Evolutionary conservation across 805 yeast species (phyloP), one percentile per base, ranked within the genome.

Genomic region (Starmerella tilneyi): DNA sequence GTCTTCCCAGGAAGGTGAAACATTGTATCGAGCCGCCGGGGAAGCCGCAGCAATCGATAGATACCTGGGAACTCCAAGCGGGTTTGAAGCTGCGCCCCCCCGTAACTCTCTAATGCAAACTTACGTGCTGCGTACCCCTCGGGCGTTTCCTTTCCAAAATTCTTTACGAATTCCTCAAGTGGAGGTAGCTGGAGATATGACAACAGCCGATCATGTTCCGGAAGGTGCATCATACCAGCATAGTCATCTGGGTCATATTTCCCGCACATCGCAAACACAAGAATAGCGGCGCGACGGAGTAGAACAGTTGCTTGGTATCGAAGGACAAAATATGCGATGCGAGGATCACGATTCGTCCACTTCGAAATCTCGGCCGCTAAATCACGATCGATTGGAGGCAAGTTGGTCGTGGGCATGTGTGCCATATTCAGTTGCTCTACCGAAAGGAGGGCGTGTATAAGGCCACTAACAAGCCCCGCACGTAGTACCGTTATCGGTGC

Each of bases 11-110:
- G 37, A 15, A 44, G 31, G 3, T 84, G 78, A 63, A 81, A 84
- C 51, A 85, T 78, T 30, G 66, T 68, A 57, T 81, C 88, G 48
- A 84, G 62, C 41, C 81, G 69, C 2, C 65, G 60, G 0, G 96
- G 96, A 15, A 86, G 67, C 26, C 72, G 67, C 19, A 81, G 68
- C 40, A 86, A 65, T 32, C 70, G 68, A n/a, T 80, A 63, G 2
- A 72, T 57, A 0, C 83, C 83, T 0, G 94, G 92, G 54, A 76
- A 84, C 30, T 74, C 76, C 17, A 81, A 37, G 36, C 26, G 34
- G 12, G 22, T 44, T 36, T n/a, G 11, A 16, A 17, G 15, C 47
- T 8, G 37, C 53, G 13, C 12, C 16, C 12, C 29, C 31, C 24
- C 21, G 20, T n/a, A 21, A 16, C 20, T 16, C 24, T 22, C 33